These are phyloP conservation scores for Eucalyptus lansdowneana DNA, from an alignment of 345 rosid genomes.

Conservation along the genomic window DNA sequence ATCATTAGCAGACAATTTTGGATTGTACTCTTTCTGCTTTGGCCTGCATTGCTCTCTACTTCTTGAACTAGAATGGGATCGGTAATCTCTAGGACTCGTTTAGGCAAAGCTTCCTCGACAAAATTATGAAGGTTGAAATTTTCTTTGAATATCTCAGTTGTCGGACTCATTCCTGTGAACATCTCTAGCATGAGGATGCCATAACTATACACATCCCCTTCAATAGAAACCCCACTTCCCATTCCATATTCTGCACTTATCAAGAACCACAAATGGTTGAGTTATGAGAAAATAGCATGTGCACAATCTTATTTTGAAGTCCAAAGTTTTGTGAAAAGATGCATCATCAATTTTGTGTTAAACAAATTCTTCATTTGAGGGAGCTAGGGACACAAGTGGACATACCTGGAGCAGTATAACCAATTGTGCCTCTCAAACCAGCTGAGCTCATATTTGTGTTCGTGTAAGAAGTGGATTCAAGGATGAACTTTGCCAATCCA, in stretches of 20 bases:
- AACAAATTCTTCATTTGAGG: background rate
- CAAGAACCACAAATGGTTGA: background rate
- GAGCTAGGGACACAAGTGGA: background rate
- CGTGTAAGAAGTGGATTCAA: background rate
- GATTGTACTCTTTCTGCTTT: background rate
- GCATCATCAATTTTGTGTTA: background rate
- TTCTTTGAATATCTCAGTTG: conserved; percentile 1
- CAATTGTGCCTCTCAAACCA: background rate
- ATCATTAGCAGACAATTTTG: background rate
- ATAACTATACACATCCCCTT: conserved; percentile 15
- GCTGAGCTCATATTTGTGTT: background rate
- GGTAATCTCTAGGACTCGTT: background rate
- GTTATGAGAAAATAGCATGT: background rate
- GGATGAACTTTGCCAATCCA: background rate
- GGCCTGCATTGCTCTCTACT: background rate
- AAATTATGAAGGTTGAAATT: background rate
- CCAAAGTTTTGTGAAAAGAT: background rate
- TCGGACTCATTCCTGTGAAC: conserved; percentile 8
- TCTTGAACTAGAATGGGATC: background rate
- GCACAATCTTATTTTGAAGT: background rate
- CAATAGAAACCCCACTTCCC: background rate
- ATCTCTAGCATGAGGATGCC: conserved; percentile 15
- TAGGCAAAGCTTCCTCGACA: background rate
- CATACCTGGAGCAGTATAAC: background rate
- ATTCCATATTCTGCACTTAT: conserved; percentile 12